Conservation (phyloP, 2,329 filamentous ascomycete genomes). For the Fusarium torulosum region DNA sequence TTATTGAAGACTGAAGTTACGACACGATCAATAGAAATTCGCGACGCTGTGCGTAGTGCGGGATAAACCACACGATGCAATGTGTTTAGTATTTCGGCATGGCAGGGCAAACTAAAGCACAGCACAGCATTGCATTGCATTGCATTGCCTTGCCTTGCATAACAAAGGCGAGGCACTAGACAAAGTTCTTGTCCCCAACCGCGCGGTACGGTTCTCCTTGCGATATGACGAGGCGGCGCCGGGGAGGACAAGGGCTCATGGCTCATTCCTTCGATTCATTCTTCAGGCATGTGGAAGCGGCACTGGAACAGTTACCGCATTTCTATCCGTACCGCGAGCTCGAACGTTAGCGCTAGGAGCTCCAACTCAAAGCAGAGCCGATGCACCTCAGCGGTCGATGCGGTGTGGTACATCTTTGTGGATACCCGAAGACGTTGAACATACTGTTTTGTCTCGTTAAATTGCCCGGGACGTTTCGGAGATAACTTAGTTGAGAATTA, state of each 20-base stretch:
- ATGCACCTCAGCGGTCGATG: constrained; percentile 35
- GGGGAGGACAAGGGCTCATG: constrained; percentile 12
- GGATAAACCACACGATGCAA: constrained; percentile 22
- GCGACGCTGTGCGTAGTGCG: constrained; percentile 14
- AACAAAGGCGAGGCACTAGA: constrained; percentile 21
- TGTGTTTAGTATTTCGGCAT: constrained; percentile 25
- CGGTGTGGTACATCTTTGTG: constrained; percentile 37
- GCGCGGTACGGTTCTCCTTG: constrained; percentile 24
- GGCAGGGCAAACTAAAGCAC: constrained; percentile 22
- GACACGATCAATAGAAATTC: constrained; percentile 32
- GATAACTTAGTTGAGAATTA: constrained; percentile 1
- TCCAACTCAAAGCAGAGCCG: constrained; percentile 32
- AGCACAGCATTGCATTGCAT: constrained; percentile 1
- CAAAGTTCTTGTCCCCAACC: constrained; percentile 30
- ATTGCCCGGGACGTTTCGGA: constrained; percentile 17
- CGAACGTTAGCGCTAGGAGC: constrained; percentile 21
- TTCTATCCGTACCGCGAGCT: constrained; percentile 20
- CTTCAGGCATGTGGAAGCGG: constrained; percentile 17
- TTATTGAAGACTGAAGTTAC: constrained; percentile 6
- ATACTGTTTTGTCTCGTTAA: constrained; percentile 20
- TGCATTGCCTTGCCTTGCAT: constrained; percentile 5
- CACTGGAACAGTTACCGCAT: constrained; percentile 28
- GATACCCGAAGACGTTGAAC: constrained; percentile 28
- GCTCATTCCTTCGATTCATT: constrained; percentile 9
- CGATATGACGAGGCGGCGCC: constrained; percentile 34